Evolutionary conservation across 2,329 filamentous ascomycete genomes (phyloP).

Genomic region (Alternaria triticimaculans): DNA sequence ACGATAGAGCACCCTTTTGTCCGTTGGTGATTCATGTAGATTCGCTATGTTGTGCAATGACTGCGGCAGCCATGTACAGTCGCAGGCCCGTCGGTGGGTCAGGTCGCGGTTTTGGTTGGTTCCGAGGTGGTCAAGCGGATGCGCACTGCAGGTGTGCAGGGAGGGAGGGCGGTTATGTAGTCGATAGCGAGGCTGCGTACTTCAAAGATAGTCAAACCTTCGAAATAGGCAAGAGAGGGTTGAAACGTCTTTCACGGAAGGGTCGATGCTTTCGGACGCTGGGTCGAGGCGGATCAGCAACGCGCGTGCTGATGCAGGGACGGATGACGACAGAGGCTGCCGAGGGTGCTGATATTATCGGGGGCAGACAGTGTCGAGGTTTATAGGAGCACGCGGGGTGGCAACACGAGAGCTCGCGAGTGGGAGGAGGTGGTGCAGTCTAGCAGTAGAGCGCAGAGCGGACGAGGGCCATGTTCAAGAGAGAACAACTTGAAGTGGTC

Average conservation of each 20-base stretch:
- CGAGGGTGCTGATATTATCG: not conserved
- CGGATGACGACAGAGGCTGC: slow-evolving; percentile 12
- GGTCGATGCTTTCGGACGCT: slow-evolving; percentile 6
- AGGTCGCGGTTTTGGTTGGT: slow-evolving; percentile 9
- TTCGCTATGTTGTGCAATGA: slow-evolving; percentile 18
- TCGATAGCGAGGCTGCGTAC: not conserved
- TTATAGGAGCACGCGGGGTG: slow-evolving; percentile 10
- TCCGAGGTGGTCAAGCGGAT: not conserved
- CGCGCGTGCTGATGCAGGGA: slow-evolving; percentile 27
- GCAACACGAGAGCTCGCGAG: slow-evolving; percentile 1
- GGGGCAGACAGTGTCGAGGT: not conserved
- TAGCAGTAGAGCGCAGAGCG: not conserved
- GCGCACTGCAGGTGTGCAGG: slow-evolving; percentile 3
- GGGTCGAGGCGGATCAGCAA: slow-evolving; percentile 10
- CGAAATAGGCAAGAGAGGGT: not conserved
- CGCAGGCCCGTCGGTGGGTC: slow-evolving; percentile 6
- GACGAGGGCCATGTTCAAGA: slow-evolving; percentile 12
- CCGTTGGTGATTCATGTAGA: slow-evolving; percentile 48
- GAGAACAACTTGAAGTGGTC: slow-evolving; percentile 24
- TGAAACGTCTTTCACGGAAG: slow-evolving; percentile 13
- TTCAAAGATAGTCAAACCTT: not conserved
- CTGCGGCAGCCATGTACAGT: slow-evolving; percentile 32
- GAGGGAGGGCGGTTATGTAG: not conserved
- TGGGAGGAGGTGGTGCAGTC: slow-evolving; percentile 1
- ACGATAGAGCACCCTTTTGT: slow-evolving; percentile 42